Conservation (phyloP, 2,329 filamentous ascomycete species). For the Penicillium brasilianum region DNA sequence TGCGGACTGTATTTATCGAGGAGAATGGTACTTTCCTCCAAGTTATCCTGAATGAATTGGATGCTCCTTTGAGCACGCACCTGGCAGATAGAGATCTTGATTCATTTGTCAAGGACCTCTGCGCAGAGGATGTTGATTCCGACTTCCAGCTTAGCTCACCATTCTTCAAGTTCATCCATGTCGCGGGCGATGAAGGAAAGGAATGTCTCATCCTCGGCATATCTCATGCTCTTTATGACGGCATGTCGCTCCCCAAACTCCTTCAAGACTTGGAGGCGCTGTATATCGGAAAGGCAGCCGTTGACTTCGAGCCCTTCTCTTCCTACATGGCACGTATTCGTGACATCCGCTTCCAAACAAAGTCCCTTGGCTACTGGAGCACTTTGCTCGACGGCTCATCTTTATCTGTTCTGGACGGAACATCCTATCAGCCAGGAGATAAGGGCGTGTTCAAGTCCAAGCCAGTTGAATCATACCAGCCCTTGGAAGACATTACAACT, state of each 20-base stretch:
- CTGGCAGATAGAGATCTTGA: constrained; percentile 55
- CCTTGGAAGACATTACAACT: constrained; percentile 60
- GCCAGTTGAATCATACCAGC: constrained; percentile 46
- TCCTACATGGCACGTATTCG: constrained; percentile 45
- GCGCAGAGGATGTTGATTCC: constrained; percentile 57
- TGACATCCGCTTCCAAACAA: constrained; percentile 41
- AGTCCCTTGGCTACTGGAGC: constrained; percentile 58
- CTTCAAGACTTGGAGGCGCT: constrained; percentile 63
- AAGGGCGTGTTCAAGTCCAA: constrained; percentile 33
- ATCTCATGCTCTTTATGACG: constrained; percentile 70
- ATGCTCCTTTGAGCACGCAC: constrained; percentile 53
- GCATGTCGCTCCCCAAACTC: constrained; percentile 65
- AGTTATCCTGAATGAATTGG: constrained; percentile 60
- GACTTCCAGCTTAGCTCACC: constrained; percentile 61
- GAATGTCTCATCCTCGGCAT: constrained; percentile 59
- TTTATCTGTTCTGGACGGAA: constrained; percentile 43
- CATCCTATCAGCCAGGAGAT: constrained; percentile 26
- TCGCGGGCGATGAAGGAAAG: constrained; percentile 42
- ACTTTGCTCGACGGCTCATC: constrained; percentile 59
- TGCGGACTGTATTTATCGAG: constrained; percentile 68
- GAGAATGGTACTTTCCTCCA: constrained; percentile 55
- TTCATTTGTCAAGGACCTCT: constrained; percentile 56
- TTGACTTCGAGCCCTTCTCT: constrained; percentile 46
- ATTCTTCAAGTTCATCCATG: constrained; percentile 62
- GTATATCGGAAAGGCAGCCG: constrained; percentile 44